Base-by-base conservation (phyloP, 75 land plant species). In the Adiantum capillusveneris region DNA sequence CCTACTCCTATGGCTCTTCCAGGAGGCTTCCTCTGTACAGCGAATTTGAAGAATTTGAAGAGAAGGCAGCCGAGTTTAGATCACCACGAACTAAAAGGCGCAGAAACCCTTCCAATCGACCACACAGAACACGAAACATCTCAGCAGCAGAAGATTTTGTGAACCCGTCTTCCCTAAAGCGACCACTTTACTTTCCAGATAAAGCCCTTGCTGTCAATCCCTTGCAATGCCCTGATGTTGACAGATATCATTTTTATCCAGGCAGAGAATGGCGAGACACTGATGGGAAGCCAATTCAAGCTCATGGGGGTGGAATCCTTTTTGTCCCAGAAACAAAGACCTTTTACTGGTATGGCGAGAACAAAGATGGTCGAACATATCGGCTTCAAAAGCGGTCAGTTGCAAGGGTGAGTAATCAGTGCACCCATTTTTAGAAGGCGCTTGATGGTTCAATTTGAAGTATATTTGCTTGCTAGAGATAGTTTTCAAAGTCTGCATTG, bases 311-410 rank as follows among this genome's bases (percentile, higher is more conserved):
- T 44, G 95, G 98, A 16, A 75, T 93, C 46, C 30, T 93, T n/a
- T 81, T 80, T 77, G 85, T 78, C 56, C 72, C 70, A 44, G 81
- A 81, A 39, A 75, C 83, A 1, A 57, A 53, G 37, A 93, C 81
- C 1, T 93, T 76, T 60, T 93, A 89, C 65, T 88, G 98, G 98
- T 93, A 93, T 79, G 98, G 98, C 62, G 98, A 93, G 72, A 81
- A 93, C 61, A 93, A 93, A 68, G 95, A 85, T 69, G 98, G 98
- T 9, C 75, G 66, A 17, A 93, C 90, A 39, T 89, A 89, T 60
- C 84, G 67, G 56, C 70, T 81, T 48, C 81, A 80, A 64, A 81
- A 75, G 59, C 81, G 77, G 57, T 78, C 81, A 50, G 60, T 83
- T 50, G 87, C 98, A 64, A 73, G 98, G 69, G 98, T 93, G 58